Base-by-base conservation (phyloP, 2,329 filamentous ascomycete genomes). In the Coniella lustricola region DNA sequence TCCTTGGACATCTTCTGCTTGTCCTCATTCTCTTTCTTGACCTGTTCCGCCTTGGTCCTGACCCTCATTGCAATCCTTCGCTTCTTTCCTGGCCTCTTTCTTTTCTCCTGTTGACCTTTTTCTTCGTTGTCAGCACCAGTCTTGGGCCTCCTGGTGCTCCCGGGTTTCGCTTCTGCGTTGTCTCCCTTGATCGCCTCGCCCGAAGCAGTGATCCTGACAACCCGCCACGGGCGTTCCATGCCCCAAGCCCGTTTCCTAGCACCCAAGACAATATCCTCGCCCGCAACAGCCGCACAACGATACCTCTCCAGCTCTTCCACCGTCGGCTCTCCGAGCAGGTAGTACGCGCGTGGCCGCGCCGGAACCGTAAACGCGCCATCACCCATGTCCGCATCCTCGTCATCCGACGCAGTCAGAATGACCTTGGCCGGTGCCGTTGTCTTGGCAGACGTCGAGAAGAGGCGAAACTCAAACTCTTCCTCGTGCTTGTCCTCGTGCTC, bases 191-290 rank as follows among this genome's bases (percentile, higher is more conserved):
- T 20, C 18, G 39, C 31, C 47, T 36, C 49, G 7, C 17, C 64
- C 14, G 60, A 62, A n/a, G 68, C 57, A 1, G 56, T 62, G 29
- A 79, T 64, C 25, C 63, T 66, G 3, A 64, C 70, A 13, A 82
- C 77, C 48, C 72, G 71, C 81, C 81, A 84, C 2, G 79, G 78
- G 55, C 77, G 67, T 60, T 82, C 78, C 36, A 78, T 61, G 0
- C 79, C 80, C 78, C 78, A 82, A 7, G 68, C 67, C 46, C 71
- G 66, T 55, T 60, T 63, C 39, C 56, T 59, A n/a, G 72, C 71
- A 51, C 68, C 64, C 18, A 57, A 57, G 2, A 76, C 44, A 13
- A 84, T 61, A 13, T 77, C 71, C n/a, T 76, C 72, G 5, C 72
- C 74, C 25, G 62, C 72, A 10, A 84, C 63, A 3, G 80, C 76